These are phyloP conservation scores for Malassezia psittaci DNA, from an alignment of 1,284 basidiomycete species.

Conservation along the genomic window DNA sequence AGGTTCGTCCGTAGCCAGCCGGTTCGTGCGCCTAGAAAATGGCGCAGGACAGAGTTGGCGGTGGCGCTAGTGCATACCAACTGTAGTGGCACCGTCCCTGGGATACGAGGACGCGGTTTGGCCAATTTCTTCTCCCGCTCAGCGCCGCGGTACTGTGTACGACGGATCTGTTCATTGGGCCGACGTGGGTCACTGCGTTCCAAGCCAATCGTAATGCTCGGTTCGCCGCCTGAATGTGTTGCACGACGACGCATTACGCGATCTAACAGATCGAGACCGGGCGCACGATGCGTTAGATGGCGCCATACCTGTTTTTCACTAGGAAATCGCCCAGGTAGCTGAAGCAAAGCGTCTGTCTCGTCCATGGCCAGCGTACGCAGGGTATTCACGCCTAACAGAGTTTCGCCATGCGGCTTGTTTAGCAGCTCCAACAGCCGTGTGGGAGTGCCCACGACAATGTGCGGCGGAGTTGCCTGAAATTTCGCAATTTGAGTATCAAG, in stretches of 20 bases:
- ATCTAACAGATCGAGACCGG: slow-evolving; percentile 34
- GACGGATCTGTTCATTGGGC: slow-evolving; percentile 26
- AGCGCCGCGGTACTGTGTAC: slow-evolving; percentile 29
- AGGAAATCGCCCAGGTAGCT: slow-evolving; percentile 40
- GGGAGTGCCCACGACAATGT: slow-evolving; percentile 42
- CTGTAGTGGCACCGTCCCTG: slow-evolving; percentile 31
- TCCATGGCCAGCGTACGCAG: slow-evolving; percentile 38
- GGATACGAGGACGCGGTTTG: slow-evolving; percentile 17
- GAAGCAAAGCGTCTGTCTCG: slow-evolving; percentile 41
- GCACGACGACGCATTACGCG: slow-evolving; percentile 29
- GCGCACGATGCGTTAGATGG: slow-evolving; percentile 34
- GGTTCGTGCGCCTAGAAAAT: slow-evolving; percentile 42
- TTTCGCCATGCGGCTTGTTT: slow-evolving; percentile 20
- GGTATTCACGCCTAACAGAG: slow-evolving; percentile 31
- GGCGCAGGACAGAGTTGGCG: slow-evolving; percentile 42
- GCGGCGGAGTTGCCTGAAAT: slow-evolving; percentile 28
- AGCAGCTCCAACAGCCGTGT: slow-evolving; percentile 34
- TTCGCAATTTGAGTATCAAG: slow-evolving; percentile 20
- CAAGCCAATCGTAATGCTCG: slow-evolving; percentile 29
- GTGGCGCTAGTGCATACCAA: slow-evolving; percentile 39
- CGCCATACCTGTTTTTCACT: slow-evolving; percentile 37
- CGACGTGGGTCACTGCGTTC: slow-evolving; percentile 25
- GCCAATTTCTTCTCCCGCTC: slow-evolving; percentile 19
- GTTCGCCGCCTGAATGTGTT: slow-evolving; percentile 36
- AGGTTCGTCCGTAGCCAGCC: slow-evolving; percentile 42